phyloP scores from a whole-genome alignment of 805 yeast species.

The Metschnikowia continentalis region DNA sequence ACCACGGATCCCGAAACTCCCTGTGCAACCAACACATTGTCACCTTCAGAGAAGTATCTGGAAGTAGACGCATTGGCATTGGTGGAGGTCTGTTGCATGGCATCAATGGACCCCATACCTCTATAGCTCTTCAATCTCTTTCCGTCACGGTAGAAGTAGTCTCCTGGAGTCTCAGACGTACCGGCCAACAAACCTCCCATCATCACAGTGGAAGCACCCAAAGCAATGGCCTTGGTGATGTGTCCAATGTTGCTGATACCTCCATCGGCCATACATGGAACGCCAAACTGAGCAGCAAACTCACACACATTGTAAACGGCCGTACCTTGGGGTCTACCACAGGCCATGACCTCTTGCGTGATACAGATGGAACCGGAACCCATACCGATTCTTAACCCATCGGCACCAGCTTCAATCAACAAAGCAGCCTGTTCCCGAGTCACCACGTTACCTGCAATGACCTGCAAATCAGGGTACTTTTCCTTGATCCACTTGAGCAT shows the following conservation, averaged over 20 bases:
- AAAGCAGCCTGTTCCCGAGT: constrained; percentile 98
- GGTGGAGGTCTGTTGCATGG: constrained; percentile 87
- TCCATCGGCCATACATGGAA: constrained; percentile 99
- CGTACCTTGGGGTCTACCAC: constrained; percentile 99
- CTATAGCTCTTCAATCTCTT: constrained; percentile 95
- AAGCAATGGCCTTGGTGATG: constrained; percentile 91
- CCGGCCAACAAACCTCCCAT: constrained; percentile 99
- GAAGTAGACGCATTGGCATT: constrained; percentile 97
- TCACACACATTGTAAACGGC: constrained; percentile 94
- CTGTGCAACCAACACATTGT: constrained; percentile 94
- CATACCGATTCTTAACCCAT: constrained; percentile 98
- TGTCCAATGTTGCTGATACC: constrained; percentile 99
- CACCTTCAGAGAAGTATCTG: constrained; percentile 95
- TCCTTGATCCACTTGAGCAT: constrained; percentile 90
- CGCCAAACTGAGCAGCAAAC: constrained; percentile 93
- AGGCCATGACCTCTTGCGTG: constrained; percentile 99
- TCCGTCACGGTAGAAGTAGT: constrained; percentile 96
- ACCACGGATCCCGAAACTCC: constrained; percentile 97
- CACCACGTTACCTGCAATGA: constrained; percentile 97
- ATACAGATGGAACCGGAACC: constrained; percentile 99
- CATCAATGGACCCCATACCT: constrained; percentile 99
- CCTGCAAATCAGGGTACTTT: constrained; percentile 74
- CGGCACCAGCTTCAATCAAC: constrained; percentile 87
- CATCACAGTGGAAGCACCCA: constrained; percentile 97
- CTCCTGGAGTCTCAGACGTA: constrained; percentile 97